A percentile compares a stretch with the other conserved stretches of the same genome.
These are phyloP conservation scores for Cinnamomum micranthum DNA, from an alignment of 164 flowering plant species.

Conservation along the genomic window DNA sequence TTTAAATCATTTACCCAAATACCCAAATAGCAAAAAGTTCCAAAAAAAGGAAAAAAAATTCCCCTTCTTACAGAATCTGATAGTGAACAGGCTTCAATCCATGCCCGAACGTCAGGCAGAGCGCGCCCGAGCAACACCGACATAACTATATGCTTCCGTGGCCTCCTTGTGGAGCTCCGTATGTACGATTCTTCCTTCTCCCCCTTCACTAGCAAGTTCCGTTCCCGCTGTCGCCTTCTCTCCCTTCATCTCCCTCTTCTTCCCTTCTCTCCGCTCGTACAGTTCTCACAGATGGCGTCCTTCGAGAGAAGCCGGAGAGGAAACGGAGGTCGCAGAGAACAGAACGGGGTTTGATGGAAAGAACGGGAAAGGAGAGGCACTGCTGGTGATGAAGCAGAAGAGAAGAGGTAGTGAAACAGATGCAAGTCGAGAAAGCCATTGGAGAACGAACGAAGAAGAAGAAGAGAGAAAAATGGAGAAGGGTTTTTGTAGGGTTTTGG, in stretches of 20 bases:
- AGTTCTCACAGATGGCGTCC: slow-evolving; percentile 5
- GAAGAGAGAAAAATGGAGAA: not conserved
- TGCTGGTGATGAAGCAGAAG: slow-evolving; percentile 4
- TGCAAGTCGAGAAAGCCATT: slow-evolving; percentile 11
- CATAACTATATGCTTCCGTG: slow-evolving; percentile 89
- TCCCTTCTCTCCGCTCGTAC: slow-evolving; percentile 24
- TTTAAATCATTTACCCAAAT: not conserved
- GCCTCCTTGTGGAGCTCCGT: slow-evolving; percentile 91
- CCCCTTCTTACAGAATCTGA: slow-evolving; percentile 54
- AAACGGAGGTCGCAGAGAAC: slow-evolving; percentile 36
- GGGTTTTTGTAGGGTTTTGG: not conserved
- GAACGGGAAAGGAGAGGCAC: slow-evolving; percentile 8
- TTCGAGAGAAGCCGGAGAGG: slow-evolving; percentile 25
- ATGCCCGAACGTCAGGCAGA: slow-evolving; percentile 85
- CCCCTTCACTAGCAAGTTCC: slow-evolving; percentile 36
- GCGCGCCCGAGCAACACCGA: slow-evolving; percentile 94
- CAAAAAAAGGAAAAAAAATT: not conserved
- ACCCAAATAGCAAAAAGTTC: not conserved
- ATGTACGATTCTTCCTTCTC: slow-evolving; percentile 52
- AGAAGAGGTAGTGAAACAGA: slow-evolving; percentile 20
- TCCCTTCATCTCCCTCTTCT: slow-evolving; percentile 6
- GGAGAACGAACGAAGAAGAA: not conserved
- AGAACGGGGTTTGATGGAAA: slow-evolving; percentile 3
- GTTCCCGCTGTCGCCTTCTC: slow-evolving; percentile 18
- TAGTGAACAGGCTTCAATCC: slow-evolving; percentile 97